A percentile compares a stretch with the other conserved stretches of the same genome.
Evolutionary conservation across 768 basidiomycete genomes (phyloP).

Genomic region (Leucosporidium scottii): DNA sequence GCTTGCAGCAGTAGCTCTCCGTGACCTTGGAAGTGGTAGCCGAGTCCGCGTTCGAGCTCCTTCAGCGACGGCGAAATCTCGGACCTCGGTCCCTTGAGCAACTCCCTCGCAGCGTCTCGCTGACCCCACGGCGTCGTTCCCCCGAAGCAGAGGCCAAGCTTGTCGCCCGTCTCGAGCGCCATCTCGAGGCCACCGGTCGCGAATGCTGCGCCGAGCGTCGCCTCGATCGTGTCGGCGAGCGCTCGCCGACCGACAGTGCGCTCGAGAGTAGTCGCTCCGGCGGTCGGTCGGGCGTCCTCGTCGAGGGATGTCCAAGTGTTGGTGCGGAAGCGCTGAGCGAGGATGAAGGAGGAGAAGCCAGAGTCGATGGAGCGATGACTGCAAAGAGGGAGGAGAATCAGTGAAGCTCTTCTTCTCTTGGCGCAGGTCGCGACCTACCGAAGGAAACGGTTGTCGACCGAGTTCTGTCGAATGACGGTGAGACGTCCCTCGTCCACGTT

Average conservation of each 20-base stretch:
- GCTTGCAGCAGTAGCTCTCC: slow-evolving; percentile 61
- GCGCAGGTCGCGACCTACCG: slow-evolving; percentile 21
- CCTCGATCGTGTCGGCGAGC: slow-evolving; percentile 83
- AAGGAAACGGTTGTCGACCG: slow-evolving; percentile 65
- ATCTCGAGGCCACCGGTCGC: slow-evolving; percentile 62
- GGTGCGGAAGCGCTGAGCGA: slow-evolving; percentile 52
- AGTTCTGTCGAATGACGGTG: slow-evolving; percentile 55
- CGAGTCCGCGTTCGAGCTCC: slow-evolving; percentile 55
- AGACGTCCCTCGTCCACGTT: slow-evolving; percentile 70
- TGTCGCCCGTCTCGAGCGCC: slow-evolving; percentile 59
- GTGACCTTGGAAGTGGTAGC: slow-evolving; percentile 60
- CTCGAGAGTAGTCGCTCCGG: slow-evolving; percentile 40
- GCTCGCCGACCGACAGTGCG: slow-evolving; percentile 60
- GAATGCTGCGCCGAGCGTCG: slow-evolving; percentile 70
- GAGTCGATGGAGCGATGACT: slow-evolving; percentile 55
- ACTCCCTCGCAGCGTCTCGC: slow-evolving; percentile 47
- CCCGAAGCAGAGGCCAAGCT: slow-evolving; percentile 66
- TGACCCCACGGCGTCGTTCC: slow-evolving; percentile 61
- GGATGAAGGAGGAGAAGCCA: slow-evolving; percentile 59
- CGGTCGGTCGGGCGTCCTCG: slow-evolving; percentile 41
- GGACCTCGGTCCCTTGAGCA: slow-evolving; percentile 45
- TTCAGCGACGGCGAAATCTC: neutral
- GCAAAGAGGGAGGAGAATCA: no score
- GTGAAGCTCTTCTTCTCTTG: no score
- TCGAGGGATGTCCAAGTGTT: slow-evolving; percentile 55